These are phyloP conservation scores for Phytophthora citricola DNA, from an alignment of 352 stramenopile species.

Conservation along the genomic window DNA sequence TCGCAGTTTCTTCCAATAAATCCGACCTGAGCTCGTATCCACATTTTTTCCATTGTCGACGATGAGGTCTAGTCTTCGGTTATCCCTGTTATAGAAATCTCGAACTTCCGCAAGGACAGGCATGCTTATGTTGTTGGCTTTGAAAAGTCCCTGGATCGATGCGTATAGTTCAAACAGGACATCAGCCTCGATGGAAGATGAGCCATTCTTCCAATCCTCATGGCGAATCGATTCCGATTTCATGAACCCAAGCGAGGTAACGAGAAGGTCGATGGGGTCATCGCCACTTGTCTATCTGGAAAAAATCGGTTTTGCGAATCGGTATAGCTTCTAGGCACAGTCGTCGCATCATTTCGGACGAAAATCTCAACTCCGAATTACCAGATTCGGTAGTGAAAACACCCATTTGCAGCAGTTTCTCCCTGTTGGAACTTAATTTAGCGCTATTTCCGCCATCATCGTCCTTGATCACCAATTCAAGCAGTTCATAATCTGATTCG, in stretches of 20 bases:
- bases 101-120: background rate
- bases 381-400: conserved; percentile 1
- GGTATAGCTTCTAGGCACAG: conserved; percentile 25
- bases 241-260: conserved; percentile 9
- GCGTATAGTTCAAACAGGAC: conserved; percentile 14
- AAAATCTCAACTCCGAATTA: conserved; percentile 18
- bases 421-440: background rate
- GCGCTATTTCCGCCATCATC: background rate
- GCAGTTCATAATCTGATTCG: conserved; percentile 3
- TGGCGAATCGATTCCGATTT: conserved; percentile 5
- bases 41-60: background rate
- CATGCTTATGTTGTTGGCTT: conserved; percentile 8
- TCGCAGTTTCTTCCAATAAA: background rate
- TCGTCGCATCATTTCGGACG: conserved; percentile 26
- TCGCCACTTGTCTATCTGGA: background rate
- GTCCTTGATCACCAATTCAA: conserved; percentile 2
- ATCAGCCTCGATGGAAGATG: conserved; percentile 4
- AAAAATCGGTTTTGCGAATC: conserved; percentile 10
- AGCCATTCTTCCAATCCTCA: background rate
- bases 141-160: conserved; percentile 13
- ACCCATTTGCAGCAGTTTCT: conserved; percentile 7
- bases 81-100: background rate
- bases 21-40: too few species aligned
- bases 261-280: conserved; percentile 3
- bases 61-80: background rate